Conservation (phyloP, 495 filamentous ascomycete species). For the Lasiosphaeris hirsuta region DNA sequence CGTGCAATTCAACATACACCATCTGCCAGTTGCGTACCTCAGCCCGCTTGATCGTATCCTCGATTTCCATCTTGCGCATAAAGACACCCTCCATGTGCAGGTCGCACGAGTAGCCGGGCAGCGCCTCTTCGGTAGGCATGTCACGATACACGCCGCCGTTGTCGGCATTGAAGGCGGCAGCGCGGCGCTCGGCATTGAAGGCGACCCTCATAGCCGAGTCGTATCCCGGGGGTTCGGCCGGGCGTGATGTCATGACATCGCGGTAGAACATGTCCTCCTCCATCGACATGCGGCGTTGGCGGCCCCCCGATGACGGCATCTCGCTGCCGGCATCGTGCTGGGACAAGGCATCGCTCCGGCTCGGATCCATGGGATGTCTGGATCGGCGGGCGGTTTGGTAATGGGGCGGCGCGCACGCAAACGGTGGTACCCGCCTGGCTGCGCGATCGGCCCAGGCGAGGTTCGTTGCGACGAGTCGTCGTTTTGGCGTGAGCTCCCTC, state of each 20-base stretch:
- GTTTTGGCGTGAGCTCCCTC: slow-evolving; percentile 8
- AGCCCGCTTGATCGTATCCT: slow-evolving; percentile 51
- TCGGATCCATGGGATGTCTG: slow-evolving; percentile 23
- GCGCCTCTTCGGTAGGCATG: slow-evolving; percentile 27
- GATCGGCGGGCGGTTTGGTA: neutral
- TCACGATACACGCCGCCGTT: slow-evolving; percentile 4
- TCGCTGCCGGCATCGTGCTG: slow-evolving; percentile 25
- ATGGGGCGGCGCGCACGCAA: slow-evolving; percentile 4
- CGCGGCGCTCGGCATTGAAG: slow-evolving; percentile 35
- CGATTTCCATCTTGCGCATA: slow-evolving; percentile 56
- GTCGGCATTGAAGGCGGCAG: slow-evolving; percentile 27
- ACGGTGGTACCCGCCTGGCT: slow-evolving; percentile 5
- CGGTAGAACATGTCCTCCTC: slow-evolving; percentile 39
- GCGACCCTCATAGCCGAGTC: slow-evolving; percentile 33
- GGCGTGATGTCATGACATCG: slow-evolving; percentile 33
- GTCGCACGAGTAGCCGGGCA: slow-evolving; percentile 55
- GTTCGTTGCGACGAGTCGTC: slow-evolving; percentile 4
- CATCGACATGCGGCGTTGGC: slow-evolving; percentile 38
- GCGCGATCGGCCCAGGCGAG: slow-evolving; percentile 7
- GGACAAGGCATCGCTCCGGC: slow-evolving; percentile 32
- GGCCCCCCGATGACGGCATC: slow-evolving; percentile 19
- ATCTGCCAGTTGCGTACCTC: slow-evolving; percentile 52
- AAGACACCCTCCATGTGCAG: slow-evolving; percentile 52
- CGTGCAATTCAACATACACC: slow-evolving; percentile 55
- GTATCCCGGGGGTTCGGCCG: slow-evolving; percentile 36